Conservation (phyloP, 1,139 yeast species). For the Kurtzmaniella quercitrusa region DNA sequence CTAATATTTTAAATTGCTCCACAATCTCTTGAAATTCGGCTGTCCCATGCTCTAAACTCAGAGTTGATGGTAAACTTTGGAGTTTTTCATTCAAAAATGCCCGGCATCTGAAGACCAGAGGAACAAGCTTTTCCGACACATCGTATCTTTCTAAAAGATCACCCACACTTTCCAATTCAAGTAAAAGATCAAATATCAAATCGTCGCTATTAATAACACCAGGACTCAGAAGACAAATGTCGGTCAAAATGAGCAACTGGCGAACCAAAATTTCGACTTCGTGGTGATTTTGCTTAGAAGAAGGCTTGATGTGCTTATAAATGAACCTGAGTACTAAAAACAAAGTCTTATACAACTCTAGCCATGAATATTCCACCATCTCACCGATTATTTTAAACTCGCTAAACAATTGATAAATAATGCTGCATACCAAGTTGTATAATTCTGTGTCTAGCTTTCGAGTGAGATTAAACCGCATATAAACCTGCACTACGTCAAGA, state of each 20-base stretch:
- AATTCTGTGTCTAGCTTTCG: constrained; percentile 29
- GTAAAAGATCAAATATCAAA: constrained; percentile 28
- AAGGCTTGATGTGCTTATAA: constrained; percentile 13
- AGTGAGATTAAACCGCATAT: constrained; percentile 38
- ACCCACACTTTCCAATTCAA: constrained; percentile 24
- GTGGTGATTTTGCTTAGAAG: constrained; percentile 11
- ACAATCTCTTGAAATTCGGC: constrained; percentile 23
- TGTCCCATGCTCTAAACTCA: constrained; percentile 29
- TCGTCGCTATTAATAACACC: constrained; percentile 20
- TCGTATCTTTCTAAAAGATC: constrained; percentile 13
- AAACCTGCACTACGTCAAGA: constrained; percentile 33
- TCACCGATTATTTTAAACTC: constrained; percentile 9
- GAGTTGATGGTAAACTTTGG: constrained; percentile 12
- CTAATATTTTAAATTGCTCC: constrained; percentile 15
- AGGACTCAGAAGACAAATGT: constrained; percentile 14
- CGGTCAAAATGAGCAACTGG: constrained; percentile 25
- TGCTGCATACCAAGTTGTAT: constrained; percentile 23
- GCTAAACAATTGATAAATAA: constrained; percentile 20
- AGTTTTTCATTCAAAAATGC: constrained; percentile 16
- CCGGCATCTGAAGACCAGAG: constrained; percentile 19
- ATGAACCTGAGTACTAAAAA: constrained; percentile 25
- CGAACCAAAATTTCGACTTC: constrained; percentile 19
- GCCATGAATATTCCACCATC: constrained; percentile 23
- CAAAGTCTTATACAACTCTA: constrained; percentile 24
- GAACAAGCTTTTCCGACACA: constrained; percentile 7